These are phyloP conservation scores for Metschnikowia amazonensis DNA, from an alignment of 805 yeast species.

Conservation along the genomic window DNA sequence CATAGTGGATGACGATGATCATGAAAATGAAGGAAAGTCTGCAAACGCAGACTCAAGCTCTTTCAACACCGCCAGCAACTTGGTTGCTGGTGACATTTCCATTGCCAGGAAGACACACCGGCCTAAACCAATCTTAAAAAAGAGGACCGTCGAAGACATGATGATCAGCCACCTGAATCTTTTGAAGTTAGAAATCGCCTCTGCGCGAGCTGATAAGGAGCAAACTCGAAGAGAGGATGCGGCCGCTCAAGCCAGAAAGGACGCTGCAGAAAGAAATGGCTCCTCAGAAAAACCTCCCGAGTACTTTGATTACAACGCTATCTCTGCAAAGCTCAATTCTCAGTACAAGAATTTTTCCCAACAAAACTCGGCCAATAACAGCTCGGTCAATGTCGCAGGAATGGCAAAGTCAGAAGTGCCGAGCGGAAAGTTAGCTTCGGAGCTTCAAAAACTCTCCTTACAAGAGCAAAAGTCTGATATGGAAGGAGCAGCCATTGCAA, in stretches of 20 bases:
- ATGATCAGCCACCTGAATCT: constrained; percentile 60
- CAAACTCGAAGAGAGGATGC: constrained; percentile 31
- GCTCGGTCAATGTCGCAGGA: constrained; percentile 22
- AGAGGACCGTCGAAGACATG: constrained; percentile 78
- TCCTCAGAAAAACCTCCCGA: constrained; percentile 28
- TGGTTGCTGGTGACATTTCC: constrained; percentile 45
- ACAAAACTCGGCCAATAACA: constrained; percentile 33
- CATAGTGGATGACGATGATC: constrained; percentile 45
- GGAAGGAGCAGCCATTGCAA: neutral
- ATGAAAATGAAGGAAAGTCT: constrained; percentile 20
- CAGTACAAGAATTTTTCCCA: constrained; percentile 29
- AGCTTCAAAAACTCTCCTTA: constrained; percentile 5
- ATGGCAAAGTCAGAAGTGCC: constrained; percentile 6
- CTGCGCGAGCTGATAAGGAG: constrained; percentile 29
- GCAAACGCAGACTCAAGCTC: constrained; percentile 18
- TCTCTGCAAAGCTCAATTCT: constrained; percentile 39
- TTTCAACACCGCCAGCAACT: constrained; percentile 35
- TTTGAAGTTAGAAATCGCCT: constrained; percentile 39
- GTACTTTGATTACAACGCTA: constrained; percentile 42
- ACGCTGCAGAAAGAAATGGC: constrained; percentile 12
- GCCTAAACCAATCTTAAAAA: constrained; percentile 83
- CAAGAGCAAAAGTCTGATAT: constrained; percentile 1
- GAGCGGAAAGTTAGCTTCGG: constrained; percentile 5
- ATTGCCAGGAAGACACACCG: constrained; percentile 31
- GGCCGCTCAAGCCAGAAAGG: constrained; percentile 20